Evolutionary conservation across 2,329 filamentous ascomycete genomes (phyloP), one percentile per base, ranked within the genome.

Genomic region (Microsporum canis): DNA sequence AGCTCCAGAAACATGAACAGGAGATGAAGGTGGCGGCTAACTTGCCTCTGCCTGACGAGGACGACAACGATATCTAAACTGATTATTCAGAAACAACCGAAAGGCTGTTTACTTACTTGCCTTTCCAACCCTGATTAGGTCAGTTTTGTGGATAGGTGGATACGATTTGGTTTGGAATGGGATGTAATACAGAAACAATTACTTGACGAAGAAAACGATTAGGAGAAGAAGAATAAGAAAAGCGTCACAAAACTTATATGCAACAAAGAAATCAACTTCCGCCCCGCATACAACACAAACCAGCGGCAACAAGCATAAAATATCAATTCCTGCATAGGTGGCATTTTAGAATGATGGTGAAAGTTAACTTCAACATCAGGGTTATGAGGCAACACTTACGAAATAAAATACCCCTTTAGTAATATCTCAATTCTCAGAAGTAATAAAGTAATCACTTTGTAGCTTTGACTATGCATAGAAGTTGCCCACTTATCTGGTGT

Each of bases 1-100:
- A 95, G 67, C 83, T 96, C 71, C 82, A 84, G 69, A 77, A 89
- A 80, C 95, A 95, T 83, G 80, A 87, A 77, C 80, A 87, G 78
- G 94, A 99, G 82, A 95, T 99, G 89, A 78, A 84, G 64, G 83
- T 82, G 58, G 94, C 94, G 66, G 85, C 88, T 65, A 70, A 82
- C 66, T 85, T 88, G 85, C 91, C 94, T 71, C 89, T 99, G 71
- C 94, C 94, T 68, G 91, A 91, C 73, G 94, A 97, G 84, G 89
- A 95, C 68, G 92, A 96, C 70, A 85, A 89, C 63, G 77, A 79
- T 66, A 71, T 79, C 71, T 79, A 77, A 72, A 72, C 60, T 62
- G 60, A 33, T 39, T 60, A 17, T 7, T 53, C 33, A 17, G 31
- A 33, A 49, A 39, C 51, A 60, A 41, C 41, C 27, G 29, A 27